Evolutionary conservation across 257 asterid genomes (phyloP).

Genomic region (Verbena officinalis): DNA sequence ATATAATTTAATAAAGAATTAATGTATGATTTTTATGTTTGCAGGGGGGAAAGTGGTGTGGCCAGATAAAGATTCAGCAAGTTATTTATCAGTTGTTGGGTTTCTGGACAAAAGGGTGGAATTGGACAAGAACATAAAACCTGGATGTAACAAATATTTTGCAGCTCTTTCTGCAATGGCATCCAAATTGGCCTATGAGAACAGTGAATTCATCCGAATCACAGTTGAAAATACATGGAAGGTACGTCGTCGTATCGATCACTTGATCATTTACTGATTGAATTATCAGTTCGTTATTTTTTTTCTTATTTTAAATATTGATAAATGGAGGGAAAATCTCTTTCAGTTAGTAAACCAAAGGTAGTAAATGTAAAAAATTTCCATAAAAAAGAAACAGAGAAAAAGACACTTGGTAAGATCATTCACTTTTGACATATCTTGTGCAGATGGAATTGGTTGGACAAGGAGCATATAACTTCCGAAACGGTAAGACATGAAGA

Average conservation of each 20-base stretch:
- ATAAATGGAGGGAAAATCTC: background rate
- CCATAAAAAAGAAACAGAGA: background rate
- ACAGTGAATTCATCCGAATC: constrained; percentile 42
- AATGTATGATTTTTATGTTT: background rate
- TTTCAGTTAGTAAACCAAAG: no score
- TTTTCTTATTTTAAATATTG: background rate
- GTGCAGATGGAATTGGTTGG: constrained; percentile 61
- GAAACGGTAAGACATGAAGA: constrained; percentile 48
- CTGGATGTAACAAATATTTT: constrained; percentile 44
- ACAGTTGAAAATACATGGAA: constrained; percentile 59
- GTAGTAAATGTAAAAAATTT: no score
- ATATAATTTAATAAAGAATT: no score
- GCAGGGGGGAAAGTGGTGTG: constrained; percentile 55
- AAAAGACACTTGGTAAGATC: background rate
- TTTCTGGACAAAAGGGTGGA: constrained; percentile 57
- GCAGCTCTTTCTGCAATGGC: constrained; percentile 58
- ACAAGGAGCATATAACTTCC: constrained; percentile 33
- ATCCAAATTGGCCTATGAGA: constrained; percentile 73
- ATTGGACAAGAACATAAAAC: constrained; percentile 51
- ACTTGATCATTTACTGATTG: no score
- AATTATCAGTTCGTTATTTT: no score
- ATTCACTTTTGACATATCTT: background rate
- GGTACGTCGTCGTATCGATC: no score
- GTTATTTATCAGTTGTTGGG: constrained; percentile 48
- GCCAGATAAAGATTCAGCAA: constrained; percentile 36